phyloP scores from a whole-genome alignment of 768 basidiomycete species.

The Strobilomyces echinocephalus region DNA sequence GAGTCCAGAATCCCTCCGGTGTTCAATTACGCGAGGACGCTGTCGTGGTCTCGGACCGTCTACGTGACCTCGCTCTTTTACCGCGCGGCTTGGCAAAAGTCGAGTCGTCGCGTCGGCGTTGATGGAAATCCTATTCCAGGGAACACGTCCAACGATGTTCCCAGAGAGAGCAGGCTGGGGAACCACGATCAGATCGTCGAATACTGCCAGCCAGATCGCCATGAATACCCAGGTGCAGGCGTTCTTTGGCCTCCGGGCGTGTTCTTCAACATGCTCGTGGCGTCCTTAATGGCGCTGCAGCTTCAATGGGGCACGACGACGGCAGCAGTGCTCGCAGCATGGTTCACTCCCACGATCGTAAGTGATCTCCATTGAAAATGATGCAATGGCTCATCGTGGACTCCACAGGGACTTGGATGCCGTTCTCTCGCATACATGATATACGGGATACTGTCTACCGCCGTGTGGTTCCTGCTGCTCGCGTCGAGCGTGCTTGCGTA shows the following conservation, averaged over 20 bases:
- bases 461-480: constrained; percentile 29
- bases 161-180: constrained; percentile 16
- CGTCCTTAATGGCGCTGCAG: constrained; percentile 27
- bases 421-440: constrained; percentile 30
- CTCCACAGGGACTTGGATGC: constrained; percentile 30
- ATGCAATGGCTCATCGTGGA: background rate
- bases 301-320: constrained; percentile 33
- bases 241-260: constrained; percentile 23
- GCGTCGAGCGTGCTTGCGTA: constrained; percentile 27
- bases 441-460: constrained; percentile 28
- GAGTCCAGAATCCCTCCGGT: constrained; percentile 22
- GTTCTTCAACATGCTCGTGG: constrained; percentile 25
- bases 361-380: background rate
- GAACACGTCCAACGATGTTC: background rate
- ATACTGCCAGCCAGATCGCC: constrained; percentile 17
- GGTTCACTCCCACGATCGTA: constrained; percentile 30
- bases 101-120: constrained; percentile 1
- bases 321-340: constrained; percentile 26
- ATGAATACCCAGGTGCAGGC: background rate
- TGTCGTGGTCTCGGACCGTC: constrained; percentile 19
- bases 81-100: constrained; percentile 13
- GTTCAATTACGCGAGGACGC: constrained; percentile 22
- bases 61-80: constrained; percentile 17
- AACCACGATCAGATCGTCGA: constrained; percentile 12
- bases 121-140: background rate